Evolutionary conservation across 306 rosid genomes (phyloP).

Genomic region (Purshia tridentata): DNA sequence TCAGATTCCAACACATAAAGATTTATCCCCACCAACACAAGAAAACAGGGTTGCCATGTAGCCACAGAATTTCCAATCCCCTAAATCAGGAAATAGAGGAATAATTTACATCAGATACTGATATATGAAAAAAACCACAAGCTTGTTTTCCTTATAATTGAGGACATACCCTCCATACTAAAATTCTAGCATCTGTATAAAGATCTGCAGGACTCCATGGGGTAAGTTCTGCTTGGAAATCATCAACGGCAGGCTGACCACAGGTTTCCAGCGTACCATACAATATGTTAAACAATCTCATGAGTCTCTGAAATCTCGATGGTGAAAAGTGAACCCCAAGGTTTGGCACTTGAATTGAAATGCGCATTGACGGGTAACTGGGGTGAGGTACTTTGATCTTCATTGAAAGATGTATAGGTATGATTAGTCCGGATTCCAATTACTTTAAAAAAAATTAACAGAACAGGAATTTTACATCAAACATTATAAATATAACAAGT

Average conservation of each 20-base stretch:
- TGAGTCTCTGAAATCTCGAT: constrained; percentile 66
- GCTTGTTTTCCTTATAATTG: constrained; percentile 15
- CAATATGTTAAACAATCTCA: constrained; percentile 65
- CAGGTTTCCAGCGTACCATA: constrained; percentile 57
- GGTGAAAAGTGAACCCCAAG: constrained; percentile 92
- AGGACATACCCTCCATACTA: constrained; percentile 79
- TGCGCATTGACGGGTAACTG: constrained; percentile 77
- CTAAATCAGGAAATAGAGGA: constrained; percentile 39
- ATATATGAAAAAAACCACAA: constrained; percentile 3
- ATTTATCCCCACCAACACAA: constrained; percentile 74
- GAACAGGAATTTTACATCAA: not conserved
- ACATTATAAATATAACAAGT: constrained; percentile 3
- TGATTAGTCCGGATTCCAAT: constrained; percentile 15
- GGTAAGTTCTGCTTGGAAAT: constrained; percentile 48
- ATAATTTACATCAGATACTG: constrained; percentile 9
- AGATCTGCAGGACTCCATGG: constrained; percentile 77
- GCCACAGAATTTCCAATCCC: constrained; percentile 97
- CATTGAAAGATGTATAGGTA: constrained; percentile 22
- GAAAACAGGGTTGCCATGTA: constrained; percentile 87
- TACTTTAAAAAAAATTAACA: not conserved
- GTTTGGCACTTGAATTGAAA: constrained; percentile 93
- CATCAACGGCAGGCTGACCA: constrained; percentile 51
- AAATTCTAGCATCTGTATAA: constrained; percentile 71
- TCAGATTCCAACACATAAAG: constrained; percentile 73
- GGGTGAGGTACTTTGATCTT: constrained; percentile 97